Evolutionary conservation across 2,329 filamentous ascomycete genomes (phyloP), one percentile per base, ranked within the genome.

Genomic region (Podosphaera fusca): DNA sequence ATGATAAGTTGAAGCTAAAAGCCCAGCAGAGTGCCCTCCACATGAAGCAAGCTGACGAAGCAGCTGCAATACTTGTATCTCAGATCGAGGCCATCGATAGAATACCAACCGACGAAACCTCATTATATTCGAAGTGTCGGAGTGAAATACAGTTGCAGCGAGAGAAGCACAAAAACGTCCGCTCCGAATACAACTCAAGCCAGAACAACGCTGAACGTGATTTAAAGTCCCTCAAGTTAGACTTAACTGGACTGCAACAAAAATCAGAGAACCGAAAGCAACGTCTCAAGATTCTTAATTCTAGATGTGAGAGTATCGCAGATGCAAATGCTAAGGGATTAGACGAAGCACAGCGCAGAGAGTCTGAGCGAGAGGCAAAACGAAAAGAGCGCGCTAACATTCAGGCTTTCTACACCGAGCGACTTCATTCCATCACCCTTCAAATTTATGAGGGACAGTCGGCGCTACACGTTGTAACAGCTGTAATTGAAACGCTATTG

Each of bases 1-100:
- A 90, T 68, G 85, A 89, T 65, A 83, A 85, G 66, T 77, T 83
- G 63, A 77, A 79, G 62, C 82, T 87, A 66, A 85, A 87, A 67
- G 79, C 85, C 51, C 77, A 81, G 60, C 85, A 89, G 68, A 82
- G 86, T 66, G 80, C 78, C 58, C 84, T 84, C 57, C 83, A 85
- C 67, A 83, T 84, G 69, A 79, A 80, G 58, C 84, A 78, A 66
- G 75, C 75, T 14, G 75, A 79, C 58, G 75, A 77, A 57, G 81
- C 82, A 36, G 74, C 76, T 35, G 69, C 71, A 49, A 71, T 74
- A 52, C 70, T 85, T 31, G 71, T 73, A 56, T 65, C 69, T 8
- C 75, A 87, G 59, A 75, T 85, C n/a, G 81, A 80, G 63, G 74
- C 76, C 34, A 72, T 84, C 55, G 81, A 81, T 58, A 74, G 73